Evolutionary conservation across 2,329 filamentous ascomycete genomes (phyloP), one percentile per base, ranked within the genome.

Genomic region (Escovopsis weberi): DNA sequence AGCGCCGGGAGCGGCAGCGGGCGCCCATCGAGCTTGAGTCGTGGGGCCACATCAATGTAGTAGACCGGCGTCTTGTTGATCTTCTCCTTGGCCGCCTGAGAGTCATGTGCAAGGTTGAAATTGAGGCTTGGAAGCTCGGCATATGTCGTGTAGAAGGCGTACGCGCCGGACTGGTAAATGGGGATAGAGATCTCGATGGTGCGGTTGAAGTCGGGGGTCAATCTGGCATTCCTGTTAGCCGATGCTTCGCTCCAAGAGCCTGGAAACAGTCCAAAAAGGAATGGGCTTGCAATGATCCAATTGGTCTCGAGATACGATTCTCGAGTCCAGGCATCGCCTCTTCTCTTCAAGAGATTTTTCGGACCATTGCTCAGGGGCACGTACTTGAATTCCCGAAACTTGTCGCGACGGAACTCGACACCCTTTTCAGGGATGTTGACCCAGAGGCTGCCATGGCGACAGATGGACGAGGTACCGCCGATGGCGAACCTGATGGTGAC

Each of bases 381-480:
- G 60, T 71, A 95, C 89, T 85, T 89, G 74, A 83, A 93, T 65
- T 94, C 82, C 54, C 79, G 78, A 61, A 94, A 98, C 32, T 74
- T 72, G 55, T 82, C 72, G 52, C 91, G 80, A 50, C 78, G 74
- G 58, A 96, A 98, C 37, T 78, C 66, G 40, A 77, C 67, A 45
- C 81, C 87, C 53, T 80, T 70, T 47, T 81, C 75, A 7, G 91
- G 91, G 47, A 96, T 84, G 61, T 98, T 98, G 56, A 94, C 82
- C 89, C 91, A 98, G 48, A 98, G 72, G 58, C 85, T 95, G 46
- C 93, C 91, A 64, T 94, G 73, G 51, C 87, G 78, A 62, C 88
- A 95, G 68, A 98, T 91, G 48, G 89, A 94, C 59, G 89, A 94
- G 44, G 86, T 89, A 48, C 91, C 88, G 63, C 95, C 84, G 53